Base-by-base conservation (phyloP, 148 eudicot species). In the Rhododendron henanense region DNA sequence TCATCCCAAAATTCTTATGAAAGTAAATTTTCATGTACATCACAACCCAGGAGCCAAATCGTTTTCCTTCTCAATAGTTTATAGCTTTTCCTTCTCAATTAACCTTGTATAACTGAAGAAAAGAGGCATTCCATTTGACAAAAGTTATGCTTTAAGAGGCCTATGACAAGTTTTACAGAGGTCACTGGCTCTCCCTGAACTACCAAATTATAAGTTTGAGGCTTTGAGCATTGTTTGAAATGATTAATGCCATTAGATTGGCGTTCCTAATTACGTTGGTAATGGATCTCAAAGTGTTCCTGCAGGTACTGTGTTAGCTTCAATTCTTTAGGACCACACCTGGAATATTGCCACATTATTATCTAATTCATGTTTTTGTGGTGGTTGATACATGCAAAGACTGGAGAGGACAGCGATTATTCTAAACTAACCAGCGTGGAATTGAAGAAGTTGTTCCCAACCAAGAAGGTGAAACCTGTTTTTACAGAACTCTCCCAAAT, bases 321-420 rank as follows among this genome's bases (percentile, higher is more conserved):
- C 76, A 74, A 53, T 48, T 84, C 28, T 83, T 16, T 67, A 44
- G 14, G 47, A 53, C 53, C 47, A 33, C 79, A 73, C 18, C 23
- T 48, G 13, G 9, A 82, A 37, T 61, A 57, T 33, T 48, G 33
- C 50, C 51, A 53, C 57, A 18, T 33, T 47, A 83, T 57, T 47
- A 83, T 57, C 44, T 87, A 50, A 76, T 45, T 57, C 44, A 45
- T 67, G 31, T 55, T 83, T 33, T 25, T 76, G 71, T 78, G 83
- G 74, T 61, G 79, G 53, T 28, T 84, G 51, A 87, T 78, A 41
- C 84, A 35, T 89, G 85, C 35, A 85, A 87, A 96, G 99, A 85
- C 86, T 25, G 96, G 94, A 87, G 99, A 96, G 89, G 98, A 96
- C 84, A 89, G 90, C 87, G 93, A 91, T 84, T 91, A 92, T 84